Evolutionary conservation across 2,329 filamentous ascomycete species (phyloP).

Genomic region (Fusarium algeriense): DNA sequence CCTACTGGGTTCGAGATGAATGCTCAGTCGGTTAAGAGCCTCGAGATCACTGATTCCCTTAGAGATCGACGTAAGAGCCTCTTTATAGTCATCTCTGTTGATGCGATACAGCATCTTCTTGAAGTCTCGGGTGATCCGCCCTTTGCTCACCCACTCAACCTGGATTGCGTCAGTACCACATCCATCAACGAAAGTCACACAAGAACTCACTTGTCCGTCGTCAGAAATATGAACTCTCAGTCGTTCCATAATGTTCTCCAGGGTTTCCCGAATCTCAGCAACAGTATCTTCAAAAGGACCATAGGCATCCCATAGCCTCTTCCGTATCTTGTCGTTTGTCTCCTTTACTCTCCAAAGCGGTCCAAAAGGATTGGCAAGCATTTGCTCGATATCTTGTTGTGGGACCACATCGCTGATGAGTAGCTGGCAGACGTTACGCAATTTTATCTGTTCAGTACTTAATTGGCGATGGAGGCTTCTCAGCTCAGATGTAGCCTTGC

Average conservation of each 20-base stretch:
- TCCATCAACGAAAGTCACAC: background rate
- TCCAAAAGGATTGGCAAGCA: constrained; percentile 49
- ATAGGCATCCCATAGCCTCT: constrained; percentile 41
- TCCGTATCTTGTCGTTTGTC: constrained; percentile 35
- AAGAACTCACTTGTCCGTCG: constrained; percentile 1
- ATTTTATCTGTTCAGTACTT: constrained; percentile 43
- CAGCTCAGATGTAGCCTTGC: constrained; percentile 38
- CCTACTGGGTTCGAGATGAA: constrained; percentile 14
- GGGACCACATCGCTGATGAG: constrained; percentile 46
- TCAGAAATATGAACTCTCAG: background rate
- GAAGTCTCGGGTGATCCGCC: constrained; percentile 5
- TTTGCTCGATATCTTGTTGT: constrained; percentile 40
- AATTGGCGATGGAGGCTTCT: constrained; percentile 41
- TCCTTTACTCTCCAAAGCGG: constrained; percentile 42
- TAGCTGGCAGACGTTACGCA: constrained; percentile 49
- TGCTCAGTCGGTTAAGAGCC: background rate
- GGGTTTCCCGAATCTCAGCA: constrained; percentile 39
- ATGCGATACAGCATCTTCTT: constrained; percentile 16
- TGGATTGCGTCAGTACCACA: fast-evolving
- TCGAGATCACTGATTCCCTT: constrained; percentile 15
- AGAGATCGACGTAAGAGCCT: background rate
- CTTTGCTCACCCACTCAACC: constrained; percentile 11
- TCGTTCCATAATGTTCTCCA: constrained; percentile 33
- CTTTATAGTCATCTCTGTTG: constrained; percentile 20
- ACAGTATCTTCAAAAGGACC: constrained; percentile 42